Conservation (phyloP, 345 rosid genomes). For the Lepidium didymum region DNA sequence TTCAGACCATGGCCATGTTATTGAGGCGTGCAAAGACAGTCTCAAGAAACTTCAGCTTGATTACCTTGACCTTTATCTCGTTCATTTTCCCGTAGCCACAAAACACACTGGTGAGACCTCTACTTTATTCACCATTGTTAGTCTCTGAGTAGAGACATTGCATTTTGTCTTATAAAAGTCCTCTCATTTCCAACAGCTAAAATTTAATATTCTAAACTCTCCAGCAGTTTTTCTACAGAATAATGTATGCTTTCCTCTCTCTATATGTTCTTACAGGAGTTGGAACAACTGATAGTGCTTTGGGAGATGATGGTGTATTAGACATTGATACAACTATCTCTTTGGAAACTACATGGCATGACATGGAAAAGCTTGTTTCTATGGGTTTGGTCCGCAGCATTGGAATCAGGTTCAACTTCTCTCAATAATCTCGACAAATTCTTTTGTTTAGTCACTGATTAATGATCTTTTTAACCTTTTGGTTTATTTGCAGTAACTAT, state of each 20-base stretch:
- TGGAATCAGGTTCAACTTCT: constrained; percentile 26
- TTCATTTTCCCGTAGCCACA: constrained; percentile 84
- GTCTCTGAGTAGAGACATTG: neutral
- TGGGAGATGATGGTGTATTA: constrained; percentile 67
- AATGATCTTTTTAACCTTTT: neutral
- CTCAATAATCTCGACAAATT: neutral
- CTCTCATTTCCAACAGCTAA: neutral
- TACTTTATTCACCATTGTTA: neutral
- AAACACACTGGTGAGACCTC: constrained; percentile 57
- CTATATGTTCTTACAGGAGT: constrained; percentile 40
- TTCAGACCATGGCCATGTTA: constrained; percentile 87
- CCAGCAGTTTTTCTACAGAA: neutral
- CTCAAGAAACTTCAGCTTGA: constrained; percentile 82
- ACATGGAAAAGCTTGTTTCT: constrained; percentile 83
- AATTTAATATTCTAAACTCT: neutral
- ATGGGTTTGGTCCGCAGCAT: constrained; percentile 86
- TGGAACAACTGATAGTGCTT: constrained; percentile 66
- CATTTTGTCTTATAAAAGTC: neutral
- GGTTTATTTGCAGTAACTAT: constrained; percentile 55
- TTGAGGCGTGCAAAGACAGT: constrained; percentile 84
- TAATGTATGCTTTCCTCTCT: neutral
- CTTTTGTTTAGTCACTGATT: neutral
- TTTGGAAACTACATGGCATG: constrained; percentile 82
- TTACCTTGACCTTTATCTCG: constrained; percentile 78
- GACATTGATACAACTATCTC: constrained; percentile 78